Evolutionary conservation across 352 stramenopile species (phyloP).

Genomic region (Saprolegnia parasitica): DNA sequence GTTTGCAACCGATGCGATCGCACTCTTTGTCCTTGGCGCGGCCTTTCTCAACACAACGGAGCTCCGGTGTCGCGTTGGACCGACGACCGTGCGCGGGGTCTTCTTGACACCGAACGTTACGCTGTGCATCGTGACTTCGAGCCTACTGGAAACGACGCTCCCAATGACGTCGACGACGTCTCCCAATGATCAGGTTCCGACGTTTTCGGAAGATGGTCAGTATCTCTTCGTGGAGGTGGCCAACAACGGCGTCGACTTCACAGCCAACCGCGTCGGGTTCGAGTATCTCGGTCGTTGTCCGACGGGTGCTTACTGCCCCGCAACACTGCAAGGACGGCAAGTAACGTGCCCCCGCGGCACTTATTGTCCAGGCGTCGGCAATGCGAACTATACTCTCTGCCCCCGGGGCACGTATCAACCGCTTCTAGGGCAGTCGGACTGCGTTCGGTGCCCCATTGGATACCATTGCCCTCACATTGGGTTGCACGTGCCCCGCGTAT

Average conservation of each 20-base stretch:
- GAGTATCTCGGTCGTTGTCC: conserved; percentile 79
- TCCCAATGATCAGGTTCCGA: neutral
- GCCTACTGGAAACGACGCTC: conserved; percentile 34
- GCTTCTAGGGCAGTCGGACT: conserved; percentile 60
- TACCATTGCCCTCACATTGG: conserved; percentile 92
- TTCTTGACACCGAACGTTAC: conserved; percentile 86
- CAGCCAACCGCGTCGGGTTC: conserved; percentile 64
- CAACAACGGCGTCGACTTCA: conserved; percentile 95
- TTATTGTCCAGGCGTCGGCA: conserved; percentile 71
- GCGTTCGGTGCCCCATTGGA: conserved; percentile 91
- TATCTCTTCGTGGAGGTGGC: conserved; percentile 83
- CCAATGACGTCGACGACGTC: neutral
- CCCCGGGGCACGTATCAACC: conserved; percentile 92
- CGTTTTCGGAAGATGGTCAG: conserved; percentile 29
- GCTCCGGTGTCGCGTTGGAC: conserved; percentile 86
- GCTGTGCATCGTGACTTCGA: conserved; percentile 77
- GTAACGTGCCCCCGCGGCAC: conserved; percentile 65
- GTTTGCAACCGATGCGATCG: conserved; percentile 44
- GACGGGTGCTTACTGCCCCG: conserved; percentile 83
- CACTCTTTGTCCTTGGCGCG: conserved; percentile 62
- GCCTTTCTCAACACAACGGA: conserved; percentile 92
- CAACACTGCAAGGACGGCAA: conserved; percentile 41
- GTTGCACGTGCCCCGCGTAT: conserved; percentile 91
- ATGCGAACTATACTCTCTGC: conserved; percentile 93
- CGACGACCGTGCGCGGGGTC: conserved; percentile 62